Conservation (phyloP, 2,329 filamentous ascomycete genomes). For the Stenocarpella maydis region DNA sequence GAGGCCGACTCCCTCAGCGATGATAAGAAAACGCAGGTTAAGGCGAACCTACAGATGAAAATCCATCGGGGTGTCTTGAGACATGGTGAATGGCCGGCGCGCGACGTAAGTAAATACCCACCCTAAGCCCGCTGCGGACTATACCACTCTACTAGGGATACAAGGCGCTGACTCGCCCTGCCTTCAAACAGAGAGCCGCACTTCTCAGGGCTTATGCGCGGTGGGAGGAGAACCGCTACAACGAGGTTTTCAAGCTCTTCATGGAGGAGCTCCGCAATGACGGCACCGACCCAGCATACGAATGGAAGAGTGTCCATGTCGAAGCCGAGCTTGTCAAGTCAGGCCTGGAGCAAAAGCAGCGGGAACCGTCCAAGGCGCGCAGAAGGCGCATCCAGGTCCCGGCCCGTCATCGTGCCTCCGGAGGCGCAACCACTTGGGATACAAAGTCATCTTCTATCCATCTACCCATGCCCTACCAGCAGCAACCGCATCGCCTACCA, state of each 20-base stretch:
- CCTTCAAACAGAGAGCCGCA: slow-evolving; percentile 23
- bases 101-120: slow-evolving; percentile 54
- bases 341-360: slow-evolving; percentile 55
- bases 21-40: slow-evolving; percentile 57
- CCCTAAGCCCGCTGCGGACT: not conserved
- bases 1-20: slow-evolving; percentile 65
- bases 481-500: slow-evolving; percentile 30
- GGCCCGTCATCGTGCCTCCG: slow-evolving; percentile 26
- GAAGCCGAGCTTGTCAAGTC: slow-evolving; percentile 59
- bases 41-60: slow-evolving; percentile 65
- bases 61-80: slow-evolving; percentile 59
- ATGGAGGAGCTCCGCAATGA: slow-evolving; percentile 60
- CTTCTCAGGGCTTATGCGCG: slow-evolving; percentile 33
- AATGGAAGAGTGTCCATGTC: slow-evolving; percentile 59
- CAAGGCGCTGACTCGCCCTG: not conserved
- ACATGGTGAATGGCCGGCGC: slow-evolving; percentile 56
- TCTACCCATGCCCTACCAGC: not conserved
- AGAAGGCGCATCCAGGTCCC: slow-evolving; percentile 47
- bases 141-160: not conserved
- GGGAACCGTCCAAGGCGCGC: slow-evolving; percentile 50
- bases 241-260: slow-evolving; percentile 43
- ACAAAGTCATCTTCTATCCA: not conserved
- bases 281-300: slow-evolving; percentile 53
- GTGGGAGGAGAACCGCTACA: slow-evolving; percentile 36
- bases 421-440: not conserved